Conservation (phyloP, 441 rosid genomes). For the Oxalis stricta region DNA sequence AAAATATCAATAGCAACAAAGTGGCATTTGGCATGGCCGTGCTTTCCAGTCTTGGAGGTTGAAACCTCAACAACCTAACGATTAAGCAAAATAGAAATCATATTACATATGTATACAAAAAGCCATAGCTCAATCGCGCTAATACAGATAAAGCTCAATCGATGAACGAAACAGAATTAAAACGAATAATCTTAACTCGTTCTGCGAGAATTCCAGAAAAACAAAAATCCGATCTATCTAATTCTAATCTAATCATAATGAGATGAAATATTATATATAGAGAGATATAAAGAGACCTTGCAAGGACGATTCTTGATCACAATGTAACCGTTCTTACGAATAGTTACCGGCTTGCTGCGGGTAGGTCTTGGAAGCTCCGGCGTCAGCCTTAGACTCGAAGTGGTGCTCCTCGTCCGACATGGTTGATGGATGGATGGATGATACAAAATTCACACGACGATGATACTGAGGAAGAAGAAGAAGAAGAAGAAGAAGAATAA, state of each 20-base stretch:
- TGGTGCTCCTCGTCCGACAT: slow-evolving; percentile 98
- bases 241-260: too few relatives aligned
- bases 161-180: too few relatives aligned
- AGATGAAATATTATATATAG: background rate
- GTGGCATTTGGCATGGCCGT: slow-evolving; percentile 97
- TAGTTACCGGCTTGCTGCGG: slow-evolving; percentile 87
- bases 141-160: too few relatives aligned
- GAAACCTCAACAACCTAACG: slow-evolving; percentile 90
- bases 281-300: slow-evolving; percentile 28
- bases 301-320: slow-evolving; percentile 79
- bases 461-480: background rate
- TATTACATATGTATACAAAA: background rate
- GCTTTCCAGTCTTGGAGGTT: slow-evolving; percentile 92
- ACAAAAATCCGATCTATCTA: background rate
- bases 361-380: slow-evolving; percentile 81
- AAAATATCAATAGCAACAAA: slow-evolving; percentile 89
- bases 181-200: too few relatives aligned
- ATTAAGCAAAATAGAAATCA: background rate
- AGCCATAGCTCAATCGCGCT: background rate
- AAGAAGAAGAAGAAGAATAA: too few relatives aligned
- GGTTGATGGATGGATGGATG: slow-evolving; percentile 6
- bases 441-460: background rate
- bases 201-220: background rate
- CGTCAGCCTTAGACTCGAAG: slow-evolving; percentile 84
- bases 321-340: slow-evolving; percentile 79